Conservation (phyloP, 2,329 filamentous ascomycete genomes). For the Fusarium citri region DNA sequence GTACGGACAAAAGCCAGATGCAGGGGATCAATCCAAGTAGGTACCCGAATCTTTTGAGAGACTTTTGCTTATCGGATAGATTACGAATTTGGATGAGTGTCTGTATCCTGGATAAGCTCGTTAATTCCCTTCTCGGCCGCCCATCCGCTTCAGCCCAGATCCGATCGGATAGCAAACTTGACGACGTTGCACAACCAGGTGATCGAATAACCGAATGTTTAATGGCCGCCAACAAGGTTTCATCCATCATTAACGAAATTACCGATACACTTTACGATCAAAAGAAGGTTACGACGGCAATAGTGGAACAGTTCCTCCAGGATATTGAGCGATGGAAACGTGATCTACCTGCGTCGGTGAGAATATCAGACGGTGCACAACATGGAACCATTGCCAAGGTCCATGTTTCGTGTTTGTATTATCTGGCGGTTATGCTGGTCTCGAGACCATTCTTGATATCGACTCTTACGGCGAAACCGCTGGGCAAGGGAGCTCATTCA, state of each 20-base stretch:
- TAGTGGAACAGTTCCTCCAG: constrained; percentile 55
- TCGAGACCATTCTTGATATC: constrained; percentile 67
- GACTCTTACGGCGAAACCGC: constrained; percentile 55
- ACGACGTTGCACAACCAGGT: constrained; percentile 22
- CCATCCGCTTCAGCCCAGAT: constrained; percentile 50
- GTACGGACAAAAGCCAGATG: constrained; percentile 27
- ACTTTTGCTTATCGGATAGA: constrained; percentile 28
- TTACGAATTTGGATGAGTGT: constrained; percentile 54
- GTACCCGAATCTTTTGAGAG: background rate
- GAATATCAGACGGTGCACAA: constrained; percentile 26
- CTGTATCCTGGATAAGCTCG: constrained; percentile 54
- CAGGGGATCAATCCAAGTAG: constrained; percentile 38
- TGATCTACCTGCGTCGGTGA: constrained; percentile 53
- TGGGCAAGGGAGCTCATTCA: constrained; percentile 44
- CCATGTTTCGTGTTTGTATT: constrained; percentile 68
- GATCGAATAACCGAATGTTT: constrained; percentile 49
- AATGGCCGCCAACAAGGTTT: constrained; percentile 56
- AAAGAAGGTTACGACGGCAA: constrained; percentile 46
- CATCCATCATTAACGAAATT: constrained; percentile 58
- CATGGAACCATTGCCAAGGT: constrained; percentile 60
- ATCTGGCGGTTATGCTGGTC: constrained; percentile 68
- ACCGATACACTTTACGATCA: constrained; percentile 57
- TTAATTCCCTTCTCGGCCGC: constrained; percentile 54
- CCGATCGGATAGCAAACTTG: constrained; percentile 22
- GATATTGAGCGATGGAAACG: constrained; percentile 60